A percentile compares a stretch with the other conserved stretches of the same genome.
phyloP scores from a whole-genome alignment of 2,329 filamentous ascomycete species.

The Colletotrichum salicis region DNA sequence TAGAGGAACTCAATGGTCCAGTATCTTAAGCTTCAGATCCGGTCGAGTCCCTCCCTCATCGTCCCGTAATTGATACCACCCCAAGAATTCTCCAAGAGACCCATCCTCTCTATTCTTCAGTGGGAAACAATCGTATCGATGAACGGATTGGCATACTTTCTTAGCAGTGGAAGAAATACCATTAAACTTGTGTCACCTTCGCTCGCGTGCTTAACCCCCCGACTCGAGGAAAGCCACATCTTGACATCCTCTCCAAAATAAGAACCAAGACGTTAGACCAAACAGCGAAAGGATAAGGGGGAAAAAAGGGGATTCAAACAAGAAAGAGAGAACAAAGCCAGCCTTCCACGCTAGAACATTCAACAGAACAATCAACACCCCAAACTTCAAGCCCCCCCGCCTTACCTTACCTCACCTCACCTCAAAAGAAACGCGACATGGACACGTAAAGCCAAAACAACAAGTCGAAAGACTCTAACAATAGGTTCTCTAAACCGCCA shows the following conservation, averaged over 20 bases:
- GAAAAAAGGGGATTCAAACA: too few species aligned
- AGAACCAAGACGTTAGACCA: neutral
- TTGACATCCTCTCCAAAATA: neutral
- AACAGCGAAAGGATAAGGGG: too few species aligned
- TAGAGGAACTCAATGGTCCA: too few species aligned
- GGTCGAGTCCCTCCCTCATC: too few species aligned
- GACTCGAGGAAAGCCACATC: neutral
- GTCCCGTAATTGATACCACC: too few species aligned
- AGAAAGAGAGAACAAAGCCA: neutral
- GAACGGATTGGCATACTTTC: neutral
- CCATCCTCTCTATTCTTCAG: neutral
- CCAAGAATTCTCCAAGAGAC: neutral
- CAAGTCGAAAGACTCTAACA: neutral
- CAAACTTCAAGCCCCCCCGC: too few species aligned
- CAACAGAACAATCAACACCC: neutral
- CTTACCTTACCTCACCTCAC: too few species aligned
- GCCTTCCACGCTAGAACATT: neutral
- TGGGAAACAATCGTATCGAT: neutral
- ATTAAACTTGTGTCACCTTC: neutral
- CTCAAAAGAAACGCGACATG: neutral
- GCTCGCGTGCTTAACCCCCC: neutral
- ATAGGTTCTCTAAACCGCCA: neutral
- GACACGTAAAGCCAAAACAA: neutral
- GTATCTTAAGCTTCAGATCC: too few species aligned
- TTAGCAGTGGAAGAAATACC: neutral